Evolutionary conservation across 208 protist species (phyloP).

Genomic region (Leishmania mexicana): DNA sequence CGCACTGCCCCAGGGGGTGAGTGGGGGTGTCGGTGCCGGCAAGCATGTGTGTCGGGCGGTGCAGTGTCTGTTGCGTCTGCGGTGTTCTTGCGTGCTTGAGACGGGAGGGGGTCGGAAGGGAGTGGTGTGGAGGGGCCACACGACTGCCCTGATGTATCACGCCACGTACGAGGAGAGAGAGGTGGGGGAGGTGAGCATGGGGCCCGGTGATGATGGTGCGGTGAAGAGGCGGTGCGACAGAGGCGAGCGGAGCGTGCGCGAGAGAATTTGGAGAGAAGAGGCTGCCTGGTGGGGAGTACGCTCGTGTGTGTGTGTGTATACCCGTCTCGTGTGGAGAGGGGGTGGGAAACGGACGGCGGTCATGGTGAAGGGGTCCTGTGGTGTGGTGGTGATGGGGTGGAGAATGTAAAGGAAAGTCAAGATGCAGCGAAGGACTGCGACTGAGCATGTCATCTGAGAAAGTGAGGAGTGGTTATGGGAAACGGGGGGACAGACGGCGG

Average conservation of each 20-base stretch:
- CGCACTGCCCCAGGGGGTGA: neutral
- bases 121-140: neutral
- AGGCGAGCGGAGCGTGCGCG: no score
- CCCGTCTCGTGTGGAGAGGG: neutral
- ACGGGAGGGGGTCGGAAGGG: neutral
- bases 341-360: neutral
- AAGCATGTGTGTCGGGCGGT: neutral
- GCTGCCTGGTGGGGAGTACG: neutral
- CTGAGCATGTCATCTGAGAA: slow-evolving; percentile 2
- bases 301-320: neutral
- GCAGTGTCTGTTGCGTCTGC: neutral
- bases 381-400: neutral
- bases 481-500: neutral
- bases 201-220: neutral
- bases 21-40: neutral
- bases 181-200: neutral
- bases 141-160: neutral
- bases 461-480: neutral
- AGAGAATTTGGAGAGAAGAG: neutral
- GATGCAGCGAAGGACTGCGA: neutral
- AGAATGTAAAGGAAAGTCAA: neutral
- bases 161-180: neutral
- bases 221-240: neutral
- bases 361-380: neutral
- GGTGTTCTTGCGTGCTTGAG: neutral